phyloP scores from a whole-genome alignment of 495 filamentous ascomycete genomes.

The Penicillium argentinense region DNA sequence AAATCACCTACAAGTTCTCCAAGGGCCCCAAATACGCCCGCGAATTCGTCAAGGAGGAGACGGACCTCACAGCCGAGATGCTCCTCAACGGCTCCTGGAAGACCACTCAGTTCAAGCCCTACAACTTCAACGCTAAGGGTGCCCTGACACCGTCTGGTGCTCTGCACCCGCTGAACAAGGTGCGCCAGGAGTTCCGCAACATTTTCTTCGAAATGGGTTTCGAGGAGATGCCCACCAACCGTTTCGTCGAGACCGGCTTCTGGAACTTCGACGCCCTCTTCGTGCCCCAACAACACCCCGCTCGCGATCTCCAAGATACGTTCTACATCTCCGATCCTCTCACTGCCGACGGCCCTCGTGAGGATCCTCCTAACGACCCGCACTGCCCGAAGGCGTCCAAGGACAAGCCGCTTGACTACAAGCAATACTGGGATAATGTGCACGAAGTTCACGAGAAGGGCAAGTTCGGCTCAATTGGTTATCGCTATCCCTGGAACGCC shows the following conservation, averaged over 20 bases:
- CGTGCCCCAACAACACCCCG: slow-evolving; percentile 96
- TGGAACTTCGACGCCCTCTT: slow-evolving; percentile 99
- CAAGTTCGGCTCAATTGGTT: slow-evolving; percentile 90
- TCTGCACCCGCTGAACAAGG: slow-evolving; percentile 92
- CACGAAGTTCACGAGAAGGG: slow-evolving; percentile 78
- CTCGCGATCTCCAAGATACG: slow-evolving; percentile 94
- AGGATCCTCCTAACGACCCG: slow-evolving; percentile 57
- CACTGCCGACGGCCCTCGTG: slow-evolving; percentile 70
- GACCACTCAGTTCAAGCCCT: slow-evolving; percentile 86
- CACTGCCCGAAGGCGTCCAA: slow-evolving; percentile 36
- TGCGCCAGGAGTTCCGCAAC: slow-evolving; percentile 87
- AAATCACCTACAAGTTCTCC: slow-evolving; percentile 75
- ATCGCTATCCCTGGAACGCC: slow-evolving; percentile 87
- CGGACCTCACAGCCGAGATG: slow-evolving; percentile 94
- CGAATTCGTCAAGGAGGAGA: slow-evolving; percentile 89
- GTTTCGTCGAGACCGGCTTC: slow-evolving; percentile 93
- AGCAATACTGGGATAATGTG: slow-evolving; percentile 84
- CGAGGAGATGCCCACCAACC: slow-evolving; percentile 51
- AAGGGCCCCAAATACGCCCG: slow-evolving; percentile 86
- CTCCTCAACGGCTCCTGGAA: slow-evolving; percentile 66
- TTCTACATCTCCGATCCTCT: slow-evolving; percentile 95
- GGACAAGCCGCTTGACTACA: slow-evolving; percentile 64
- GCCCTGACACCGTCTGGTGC: slow-evolving; percentile 77
- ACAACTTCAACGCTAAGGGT: slow-evolving; percentile 94
- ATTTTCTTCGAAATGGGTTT: slow-evolving; percentile 88